Evolutionary conservation across 768 basidiomycete species (phyloP), one percentile per base, ranked within the genome.

Genomic region (button mushroom (Agaricus bisporus)): DNA sequence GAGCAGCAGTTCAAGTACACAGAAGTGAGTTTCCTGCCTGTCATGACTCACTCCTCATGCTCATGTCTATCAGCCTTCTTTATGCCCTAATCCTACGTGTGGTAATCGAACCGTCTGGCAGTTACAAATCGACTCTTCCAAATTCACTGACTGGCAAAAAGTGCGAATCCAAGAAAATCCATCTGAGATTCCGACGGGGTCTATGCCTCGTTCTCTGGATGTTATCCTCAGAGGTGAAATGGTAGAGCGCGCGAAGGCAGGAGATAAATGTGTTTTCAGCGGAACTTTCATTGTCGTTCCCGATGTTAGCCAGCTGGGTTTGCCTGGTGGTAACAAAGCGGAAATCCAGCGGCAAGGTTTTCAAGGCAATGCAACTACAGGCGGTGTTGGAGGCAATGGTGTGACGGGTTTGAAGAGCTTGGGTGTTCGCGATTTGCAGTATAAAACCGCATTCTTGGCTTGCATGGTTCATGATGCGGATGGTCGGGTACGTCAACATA

Each of bases 1-100:
- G 97, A 99, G 65, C 97, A 99, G 66, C 97, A 99, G 66, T 99
- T 99, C 80, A 99, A 98, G 66, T 98, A 98, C 66, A 99, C 97
- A 17, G 97, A 98, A 76, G 94, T 94, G 59, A 29, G 69, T 59
- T 44, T 45, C 25, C 48, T 32, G 29, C 12, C 49, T 17, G 4
- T 1, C 2, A 5, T 46, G 14, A 8, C 3, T 12, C 15, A 22
- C 7, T 46, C 11, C 44, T 12, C 28, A 12, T 15, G 5, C 44
- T 46, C 44, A 46, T 26, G 15, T 46, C 11, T 29, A 26, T 12
- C 56, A 98, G 92, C 97, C 97, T 10, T 83, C 82, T 48, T 73
- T 98, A 41, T 99, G 97, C 65, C 97, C 91, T 15, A 99, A 99
- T 64, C 85, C 88, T 17, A 89, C 88, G 0, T 99, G 97, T 63